These are phyloP conservation scores for Aspergillus floridensis DNA, from an alignment of 2,329 filamentous ascomycete species.

Conservation along the genomic window DNA sequence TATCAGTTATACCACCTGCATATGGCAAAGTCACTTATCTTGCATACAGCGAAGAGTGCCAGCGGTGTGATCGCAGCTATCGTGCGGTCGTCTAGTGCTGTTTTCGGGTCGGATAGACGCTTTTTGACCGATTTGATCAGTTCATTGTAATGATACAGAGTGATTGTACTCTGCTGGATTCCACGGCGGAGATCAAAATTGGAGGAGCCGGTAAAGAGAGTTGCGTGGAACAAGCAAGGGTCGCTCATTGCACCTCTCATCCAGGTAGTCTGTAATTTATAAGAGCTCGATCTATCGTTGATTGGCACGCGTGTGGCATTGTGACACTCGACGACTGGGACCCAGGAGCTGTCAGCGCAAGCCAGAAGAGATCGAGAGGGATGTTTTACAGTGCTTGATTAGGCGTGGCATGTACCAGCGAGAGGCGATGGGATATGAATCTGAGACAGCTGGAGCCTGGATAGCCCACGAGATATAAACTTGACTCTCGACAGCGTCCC, in stretches of 20 bases:
- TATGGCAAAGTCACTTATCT: not conserved
- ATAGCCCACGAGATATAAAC: not conserved
- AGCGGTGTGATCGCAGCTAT: not conserved
- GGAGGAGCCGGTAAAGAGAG: slow-evolving; percentile 2
- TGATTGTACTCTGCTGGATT: not conserved
- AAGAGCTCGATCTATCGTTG: not conserved
- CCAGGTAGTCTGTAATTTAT: slow-evolving; percentile 1
- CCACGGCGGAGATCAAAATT: not conserved
- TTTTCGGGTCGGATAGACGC: not conserved
- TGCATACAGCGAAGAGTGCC: slow-evolving; percentile 4
- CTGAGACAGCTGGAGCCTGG: not conserved
- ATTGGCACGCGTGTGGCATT: not conserved
- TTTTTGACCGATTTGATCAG: slow-evolving; percentile 1
- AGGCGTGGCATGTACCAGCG: slow-evolving; percentile 6
- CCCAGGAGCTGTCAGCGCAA: not conserved
- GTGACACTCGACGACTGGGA: not conserved
- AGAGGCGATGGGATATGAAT: not conserved
- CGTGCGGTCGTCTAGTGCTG: slow-evolving; percentile 1
- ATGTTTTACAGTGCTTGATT: not conserved
- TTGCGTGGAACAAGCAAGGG: slow-evolving; percentile 8
- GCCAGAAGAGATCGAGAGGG: not conserved
- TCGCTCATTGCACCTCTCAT: slow-evolving; percentile 4
- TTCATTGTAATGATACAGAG: slow-evolving; percentile 4
- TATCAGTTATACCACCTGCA: not conserved
- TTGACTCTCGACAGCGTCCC: not conserved